Percentiles rank a stretch among this genome's conserved stretches.
Conservation (phyloP, 2,329 filamentous ascomycete species). For the Trichoderma sp. region DNA sequence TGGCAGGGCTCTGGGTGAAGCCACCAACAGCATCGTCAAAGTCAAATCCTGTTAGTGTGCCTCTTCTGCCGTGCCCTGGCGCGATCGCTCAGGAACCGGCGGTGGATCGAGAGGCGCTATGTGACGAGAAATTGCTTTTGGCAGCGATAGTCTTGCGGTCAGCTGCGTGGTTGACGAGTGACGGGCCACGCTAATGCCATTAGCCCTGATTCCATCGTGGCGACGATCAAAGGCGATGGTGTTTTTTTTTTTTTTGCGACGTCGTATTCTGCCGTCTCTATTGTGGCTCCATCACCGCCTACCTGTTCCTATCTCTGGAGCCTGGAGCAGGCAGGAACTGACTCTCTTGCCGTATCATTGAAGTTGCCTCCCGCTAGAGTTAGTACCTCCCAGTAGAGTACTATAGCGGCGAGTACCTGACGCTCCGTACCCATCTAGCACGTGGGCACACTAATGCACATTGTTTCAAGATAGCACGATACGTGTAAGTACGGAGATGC, state of each 20-base stretch:
- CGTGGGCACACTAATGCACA: background rate
- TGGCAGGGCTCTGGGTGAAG: background rate
- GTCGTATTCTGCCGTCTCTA: background rate
- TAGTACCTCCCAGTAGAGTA: too few relatives aligned
- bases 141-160: background rate
- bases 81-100: conserved; percentile 17
- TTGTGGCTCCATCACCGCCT: too few relatives aligned
- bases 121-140: conserved; percentile 17
- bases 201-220: conserved; percentile 7
- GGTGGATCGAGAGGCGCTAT: conserved; percentile 3
- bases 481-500: background rate
- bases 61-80: conserved; percentile 12
- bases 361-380: background rate
- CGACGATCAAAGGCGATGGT: background rate
- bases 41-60: conserved; percentile 1
- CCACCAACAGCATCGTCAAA: background rate
- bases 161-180: background rate
- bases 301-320: background rate
- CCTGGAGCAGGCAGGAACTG: background rate
- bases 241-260: background rate
- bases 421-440: conserved; percentile 5
- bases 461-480: background rate
- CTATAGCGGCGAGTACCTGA: background rate
- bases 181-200: background rate
- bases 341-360: background rate